These are phyloP conservation scores for Quercus bicolor DNA, from an alignment of 306 rosid species.

Conservation along the genomic window DNA sequence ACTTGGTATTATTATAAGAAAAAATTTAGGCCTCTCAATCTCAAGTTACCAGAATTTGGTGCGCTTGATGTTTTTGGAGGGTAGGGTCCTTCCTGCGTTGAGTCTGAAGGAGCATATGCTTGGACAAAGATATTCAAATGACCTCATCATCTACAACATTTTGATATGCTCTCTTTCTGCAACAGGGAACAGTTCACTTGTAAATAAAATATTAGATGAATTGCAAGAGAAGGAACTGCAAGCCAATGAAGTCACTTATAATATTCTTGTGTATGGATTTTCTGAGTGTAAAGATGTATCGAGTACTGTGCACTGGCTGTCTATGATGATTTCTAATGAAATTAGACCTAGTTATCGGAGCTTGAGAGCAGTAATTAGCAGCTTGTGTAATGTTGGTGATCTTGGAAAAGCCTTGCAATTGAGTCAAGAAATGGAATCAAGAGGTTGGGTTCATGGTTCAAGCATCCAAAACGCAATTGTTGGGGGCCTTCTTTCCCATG, in stretches of 20 bases:
- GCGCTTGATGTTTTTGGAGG: slow-evolving; percentile 46
- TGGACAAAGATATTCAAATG: slow-evolving; percentile 40
- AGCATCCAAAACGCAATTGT: slow-evolving; percentile 51
- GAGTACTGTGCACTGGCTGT: slow-evolving; percentile 44
- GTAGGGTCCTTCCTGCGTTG: slow-evolving; percentile 40
- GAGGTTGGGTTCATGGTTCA: slow-evolving; percentile 74
- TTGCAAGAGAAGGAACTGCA: slow-evolving; percentile 51
- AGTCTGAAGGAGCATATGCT: slow-evolving; percentile 55
- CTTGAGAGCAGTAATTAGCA: slow-evolving; percentile 53
- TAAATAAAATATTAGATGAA: slow-evolving; percentile 42
- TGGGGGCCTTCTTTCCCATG: slow-evolving; percentile 51
- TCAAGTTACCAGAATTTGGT: slow-evolving; percentile 53
- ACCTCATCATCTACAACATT: slow-evolving; percentile 57
- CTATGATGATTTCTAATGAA: slow-evolving; percentile 62
- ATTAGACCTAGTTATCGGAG: slow-evolving; percentile 58
- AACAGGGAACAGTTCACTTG: slow-evolving; percentile 41
- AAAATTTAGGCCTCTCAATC: slow-evolving; percentile 39
- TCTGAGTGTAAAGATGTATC: slow-evolving; percentile 49
- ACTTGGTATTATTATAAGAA: slow-evolving; percentile 56
- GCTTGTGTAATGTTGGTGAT: slow-evolving; percentile 53
- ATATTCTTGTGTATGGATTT: slow-evolving; percentile 73
- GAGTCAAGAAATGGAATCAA: slow-evolving; percentile 61
- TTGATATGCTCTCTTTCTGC: slow-evolving; percentile 59
- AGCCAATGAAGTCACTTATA: slow-evolving; percentile 55
- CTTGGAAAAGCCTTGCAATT: slow-evolving; percentile 58